Percentiles rank a stretch among this genome's conserved stretches.
Conservation (phyloP, 345 rosid species). For the Eucalyptus grandis region DNA sequence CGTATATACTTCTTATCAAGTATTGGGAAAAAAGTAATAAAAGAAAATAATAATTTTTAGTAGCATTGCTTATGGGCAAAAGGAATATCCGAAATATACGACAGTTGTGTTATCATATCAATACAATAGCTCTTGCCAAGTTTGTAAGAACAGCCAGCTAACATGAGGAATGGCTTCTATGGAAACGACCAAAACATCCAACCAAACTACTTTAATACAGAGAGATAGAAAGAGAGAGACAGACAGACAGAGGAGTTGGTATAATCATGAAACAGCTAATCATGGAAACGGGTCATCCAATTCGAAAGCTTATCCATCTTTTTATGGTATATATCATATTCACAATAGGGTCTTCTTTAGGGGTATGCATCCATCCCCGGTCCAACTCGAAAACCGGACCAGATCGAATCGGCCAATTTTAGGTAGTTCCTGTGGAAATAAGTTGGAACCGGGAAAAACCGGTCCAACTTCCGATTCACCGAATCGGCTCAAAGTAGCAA, state of each 20-base stretch:
- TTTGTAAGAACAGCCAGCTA: neutral
- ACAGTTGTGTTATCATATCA: neutral
- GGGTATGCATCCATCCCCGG: neutral
- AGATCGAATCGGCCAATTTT: fast-evolving
- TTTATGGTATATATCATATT: neutral
- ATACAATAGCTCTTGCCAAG: neutral
- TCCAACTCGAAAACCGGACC: neutral
- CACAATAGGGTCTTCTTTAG: neutral
- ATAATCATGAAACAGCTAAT: neutral
- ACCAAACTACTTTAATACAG: neutral
- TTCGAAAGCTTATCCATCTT: neutral
- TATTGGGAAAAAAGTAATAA: neutral
- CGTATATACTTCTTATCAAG: neutral
- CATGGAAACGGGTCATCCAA: neutral
- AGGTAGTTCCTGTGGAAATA: neutral
- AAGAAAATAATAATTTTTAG: neutral
- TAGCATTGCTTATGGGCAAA: neutral
- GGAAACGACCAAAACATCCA: neutral
- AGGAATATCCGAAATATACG: neutral
- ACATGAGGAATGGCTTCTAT: neutral
- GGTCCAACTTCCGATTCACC: neutral
- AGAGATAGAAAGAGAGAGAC: neutral
- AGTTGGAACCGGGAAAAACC: neutral
- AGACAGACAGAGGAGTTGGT: neutral
- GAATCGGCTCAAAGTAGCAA: neutral